Conservation (phyloP, 2,329 filamentous ascomycete genomes). For the Zarea fungicola region DNA sequence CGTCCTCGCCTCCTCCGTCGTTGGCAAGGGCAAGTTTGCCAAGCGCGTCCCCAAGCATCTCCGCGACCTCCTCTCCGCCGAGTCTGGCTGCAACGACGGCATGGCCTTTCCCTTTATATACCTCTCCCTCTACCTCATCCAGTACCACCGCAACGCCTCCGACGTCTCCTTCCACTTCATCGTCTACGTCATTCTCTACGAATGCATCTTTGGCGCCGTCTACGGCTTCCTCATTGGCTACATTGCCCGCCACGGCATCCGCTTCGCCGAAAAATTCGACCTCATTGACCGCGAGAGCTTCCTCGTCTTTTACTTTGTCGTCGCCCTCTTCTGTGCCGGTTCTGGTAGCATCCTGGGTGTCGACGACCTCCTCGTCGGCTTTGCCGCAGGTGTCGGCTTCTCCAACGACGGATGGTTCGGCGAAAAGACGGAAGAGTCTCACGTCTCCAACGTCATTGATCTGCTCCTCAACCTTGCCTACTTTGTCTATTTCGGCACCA, state of each 20-base stretch:
- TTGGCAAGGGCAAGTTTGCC: slow-evolving; percentile 97
- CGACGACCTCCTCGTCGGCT: slow-evolving; percentile 91
- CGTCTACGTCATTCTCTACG: slow-evolving; percentile 84
- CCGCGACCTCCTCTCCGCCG: slow-evolving; percentile 87
- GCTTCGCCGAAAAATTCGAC: slow-evolving; percentile 74
- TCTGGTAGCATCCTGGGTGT: slow-evolving; percentile 86
- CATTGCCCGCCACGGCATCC: slow-evolving; percentile 83
- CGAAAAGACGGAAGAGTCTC: slow-evolving; percentile 95
- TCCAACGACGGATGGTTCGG: slow-evolving; percentile 99
- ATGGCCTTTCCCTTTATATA: slow-evolving; percentile 99
- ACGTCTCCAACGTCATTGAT: slow-evolving; percentile 99
- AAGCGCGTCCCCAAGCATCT: slow-evolving; percentile 97
- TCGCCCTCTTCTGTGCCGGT: slow-evolving; percentile 92
- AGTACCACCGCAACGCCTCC: slow-evolving; percentile 64
- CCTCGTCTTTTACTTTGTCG: slow-evolving; percentile 95
- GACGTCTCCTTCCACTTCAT: slow-evolving; percentile 81
- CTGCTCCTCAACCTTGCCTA: slow-evolving; percentile 93
- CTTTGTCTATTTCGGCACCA: slow-evolving; percentile 95
- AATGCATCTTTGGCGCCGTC: slow-evolving; percentile 87
- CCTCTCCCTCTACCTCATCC: slow-evolving; percentile 81
- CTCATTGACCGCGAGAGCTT: slow-evolving; percentile 96
- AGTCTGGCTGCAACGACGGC: slow-evolving; percentile 98
- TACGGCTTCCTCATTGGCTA: slow-evolving; percentile 88
- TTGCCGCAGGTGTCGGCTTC: slow-evolving; percentile 94
- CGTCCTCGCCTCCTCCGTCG: slow-evolving; percentile 92